A percentile compares a stretch with the other conserved stretches of the same genome.
Conservation (phyloP, 805 yeast species). For the Aciculoconidium aculeatum region DNA sequence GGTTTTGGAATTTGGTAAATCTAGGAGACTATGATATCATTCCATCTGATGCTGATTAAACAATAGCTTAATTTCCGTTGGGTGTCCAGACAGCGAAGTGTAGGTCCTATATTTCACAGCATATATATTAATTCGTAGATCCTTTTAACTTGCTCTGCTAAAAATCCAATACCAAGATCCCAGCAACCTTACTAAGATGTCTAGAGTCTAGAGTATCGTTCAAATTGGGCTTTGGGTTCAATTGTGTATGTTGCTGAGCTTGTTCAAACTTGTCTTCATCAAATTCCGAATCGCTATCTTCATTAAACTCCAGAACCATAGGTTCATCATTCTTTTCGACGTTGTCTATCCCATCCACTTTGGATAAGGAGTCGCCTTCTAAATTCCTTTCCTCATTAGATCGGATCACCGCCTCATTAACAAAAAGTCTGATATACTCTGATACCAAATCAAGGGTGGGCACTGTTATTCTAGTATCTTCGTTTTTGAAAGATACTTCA, state of each 20-base stretch:
- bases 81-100: too few species aligned
- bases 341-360: constrained; percentile 31
- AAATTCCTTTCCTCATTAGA: constrained; percentile 46
- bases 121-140: constrained; percentile 1
- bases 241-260: too few species aligned
- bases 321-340: constrained; percentile 9
- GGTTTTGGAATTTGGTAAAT: constrained; percentile 21
- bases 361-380: constrained; percentile 21
- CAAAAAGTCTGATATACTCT: constrained; percentile 51
- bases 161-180: constrained; percentile 53
- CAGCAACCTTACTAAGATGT: constrained; percentile 51
- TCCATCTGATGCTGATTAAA: too few species aligned
- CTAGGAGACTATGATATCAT: constrained; percentile 7
- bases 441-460: constrained; percentile 45
- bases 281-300: constrained; percentile 9
- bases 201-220: constrained; percentile 44
- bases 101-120: too few species aligned
- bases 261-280: too few species aligned
- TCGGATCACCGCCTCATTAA: constrained; percentile 53
- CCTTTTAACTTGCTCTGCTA: constrained; percentile 12
- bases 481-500: constrained; percentile 42
- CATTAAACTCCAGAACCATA: constrained; percentile 7
- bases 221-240: constrained; percentile 10
- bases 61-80: too few species aligned
- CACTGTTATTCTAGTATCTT: constrained; percentile 42